Base-by-base conservation (phyloP, 2,329 filamentous ascomycete genomes). In the Westerdykella ornata region DNA sequence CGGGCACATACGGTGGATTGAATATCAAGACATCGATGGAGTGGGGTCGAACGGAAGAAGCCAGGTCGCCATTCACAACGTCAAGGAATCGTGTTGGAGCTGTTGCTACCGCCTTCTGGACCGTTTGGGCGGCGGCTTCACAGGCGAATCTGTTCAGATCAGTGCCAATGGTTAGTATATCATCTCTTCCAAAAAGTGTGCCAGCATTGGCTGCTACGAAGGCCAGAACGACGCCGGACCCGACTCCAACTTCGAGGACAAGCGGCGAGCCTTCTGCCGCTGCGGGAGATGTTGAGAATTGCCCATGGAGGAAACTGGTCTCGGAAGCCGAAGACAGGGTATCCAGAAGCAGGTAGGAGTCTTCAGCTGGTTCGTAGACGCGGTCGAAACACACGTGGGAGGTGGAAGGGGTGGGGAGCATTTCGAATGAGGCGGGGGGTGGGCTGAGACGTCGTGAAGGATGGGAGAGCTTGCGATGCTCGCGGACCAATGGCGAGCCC, bases 1-100 rank as follows among this genome's bases (percentile, higher is more conserved):
- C 94, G 2, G 92, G 92, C 12, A 98, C 92, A 62, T 98, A 98
- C 0, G 92, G 92, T 39, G 92, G 92, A 62, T 98, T 98, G 74
- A 97, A 98, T 19, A 98, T 76, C 47, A 98, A 74, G 9, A 98
- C 76, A 60, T 98, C 92, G 4, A 94, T 76, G 30, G 68, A 67
- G 2, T 73, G 71, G 0, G 69, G 59, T 6, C 76, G 74, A 31
- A 94, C 68, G 1, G 82, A 70, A 2, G 75, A 66, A 4, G 76
- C 73, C 1, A 98, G 73, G 59, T 97, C 87, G 1, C 78, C 82
- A 44, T 80, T 80, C 18, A 83, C 62, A 14, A 82, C 77, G 31
- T 80, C 83, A 6, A 92, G 66, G 53, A 84, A 86, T 7, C 68
- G 54, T 2, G 59, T 52, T 22, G 42, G 39, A 33, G 39, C 20